phyloP scores from a whole-genome alignment of 75 land plant species.

The Sequoiadendron giganteum region DNA sequence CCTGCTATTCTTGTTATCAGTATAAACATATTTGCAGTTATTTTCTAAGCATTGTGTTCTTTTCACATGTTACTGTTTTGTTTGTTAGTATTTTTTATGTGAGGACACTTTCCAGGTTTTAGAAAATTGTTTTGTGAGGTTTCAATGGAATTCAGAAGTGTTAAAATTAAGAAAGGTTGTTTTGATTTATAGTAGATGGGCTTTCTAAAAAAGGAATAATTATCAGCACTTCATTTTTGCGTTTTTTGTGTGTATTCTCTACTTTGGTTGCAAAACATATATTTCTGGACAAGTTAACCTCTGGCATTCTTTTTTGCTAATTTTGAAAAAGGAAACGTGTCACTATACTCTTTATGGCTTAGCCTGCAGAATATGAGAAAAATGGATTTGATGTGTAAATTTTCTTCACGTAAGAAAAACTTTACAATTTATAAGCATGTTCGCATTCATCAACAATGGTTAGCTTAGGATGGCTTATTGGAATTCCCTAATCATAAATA shows the following conservation, averaged over 20 bases:
- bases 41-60: too few species aligned
- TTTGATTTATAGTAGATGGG: not conserved
- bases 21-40: too few species aligned
- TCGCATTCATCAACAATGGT: not conserved
- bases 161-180: not conserved
- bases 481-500: not conserved
- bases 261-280: not conserved
- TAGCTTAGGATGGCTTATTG: not conserved
- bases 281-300: not conserved
- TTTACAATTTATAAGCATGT: too few species aligned
- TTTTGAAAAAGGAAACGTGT: not conserved
- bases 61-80: too few species aligned
- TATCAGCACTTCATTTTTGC: not conserved
- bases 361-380: not conserved
- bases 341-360: not conserved
- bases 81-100: too few species aligned
- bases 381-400: not conserved
- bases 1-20: too few species aligned
- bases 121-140: not conserved
- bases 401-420: not conserved
- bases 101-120: too few species aligned
- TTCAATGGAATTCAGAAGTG: not conserved
- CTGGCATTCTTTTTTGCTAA: not conserved
- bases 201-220: not conserved
- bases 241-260: not conserved